phyloP scores from a whole-genome alignment of 2,329 filamentous ascomycete genomes.

The Talaromyces amestolkiae region DNA sequence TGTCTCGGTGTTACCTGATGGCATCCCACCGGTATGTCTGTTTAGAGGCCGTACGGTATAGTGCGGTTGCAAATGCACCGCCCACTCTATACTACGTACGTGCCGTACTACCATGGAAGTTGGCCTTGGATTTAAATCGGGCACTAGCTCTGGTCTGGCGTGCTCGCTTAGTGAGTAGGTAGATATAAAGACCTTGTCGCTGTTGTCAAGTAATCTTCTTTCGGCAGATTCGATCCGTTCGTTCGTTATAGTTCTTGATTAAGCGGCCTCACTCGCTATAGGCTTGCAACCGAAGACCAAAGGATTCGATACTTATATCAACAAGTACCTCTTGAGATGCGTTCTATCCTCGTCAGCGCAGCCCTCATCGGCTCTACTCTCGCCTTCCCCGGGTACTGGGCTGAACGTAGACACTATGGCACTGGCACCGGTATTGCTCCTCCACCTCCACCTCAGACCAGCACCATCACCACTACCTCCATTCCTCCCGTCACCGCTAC shows the following conservation, averaged over 20 bases:
- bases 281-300: neutral
- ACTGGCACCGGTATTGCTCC: neutral
- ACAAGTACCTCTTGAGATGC: conserved; percentile 1
- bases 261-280: conserved; percentile 14
- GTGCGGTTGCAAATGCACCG: neutral
- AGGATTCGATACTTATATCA: neutral
- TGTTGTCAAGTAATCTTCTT: neutral
- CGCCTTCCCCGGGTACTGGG: conserved; percentile 15
- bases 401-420: conserved; percentile 4
- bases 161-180: neutral
- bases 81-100: neutral
- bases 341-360: conserved; percentile 7
- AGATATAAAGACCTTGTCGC: conserved; percentile 12
- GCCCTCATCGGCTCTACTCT: conserved; percentile 18
- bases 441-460: neutral
- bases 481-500: neutral
- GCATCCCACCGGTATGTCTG: neutral
- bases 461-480: conserved; percentile 6
- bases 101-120: neutral
- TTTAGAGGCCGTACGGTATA: neutral
- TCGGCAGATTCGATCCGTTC: neutral
- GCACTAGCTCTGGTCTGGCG: neutral
- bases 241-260: neutral
- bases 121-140: neutral
- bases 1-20: conserved; percentile 7